These are phyloP conservation scores for Hamamelis virginiana DNA, from an alignment of 164 flowering plant genomes.

Conservation along the genomic window DNA sequence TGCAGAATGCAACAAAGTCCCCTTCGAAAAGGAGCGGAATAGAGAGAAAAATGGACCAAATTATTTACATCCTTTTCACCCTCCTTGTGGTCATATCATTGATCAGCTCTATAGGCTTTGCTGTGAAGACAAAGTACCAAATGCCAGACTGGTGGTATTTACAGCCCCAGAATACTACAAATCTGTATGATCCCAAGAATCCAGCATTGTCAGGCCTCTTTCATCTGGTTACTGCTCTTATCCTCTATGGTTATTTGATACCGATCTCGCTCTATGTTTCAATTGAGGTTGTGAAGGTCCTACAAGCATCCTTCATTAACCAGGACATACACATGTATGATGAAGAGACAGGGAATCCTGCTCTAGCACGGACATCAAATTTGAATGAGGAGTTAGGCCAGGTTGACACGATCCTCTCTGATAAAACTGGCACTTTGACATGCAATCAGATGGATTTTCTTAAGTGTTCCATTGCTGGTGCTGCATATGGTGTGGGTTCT, in stretches of 20 bases:
- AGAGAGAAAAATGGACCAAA: slow-evolving; percentile 75
- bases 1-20: slow-evolving; percentile 84
- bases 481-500: slow-evolving; percentile 67
- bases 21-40: slow-evolving; percentile 89
- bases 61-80: slow-evolving; percentile 72
- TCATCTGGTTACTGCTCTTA: slow-evolving; percentile 85
- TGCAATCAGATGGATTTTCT: slow-evolving; percentile 97
- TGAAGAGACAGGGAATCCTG: slow-evolving; percentile 72
- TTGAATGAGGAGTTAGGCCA: slow-evolving; percentile 97
- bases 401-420: slow-evolving; percentile 88
- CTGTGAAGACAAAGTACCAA: slow-evolving; percentile 49
- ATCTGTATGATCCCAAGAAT: slow-evolving; percentile 45
- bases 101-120: slow-evolving; percentile 77
- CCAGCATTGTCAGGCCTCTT: slow-evolving; percentile 49
- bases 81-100: slow-evolving; percentile 66
- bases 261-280: slow-evolving; percentile 95
- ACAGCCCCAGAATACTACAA: slow-evolving; percentile 34
- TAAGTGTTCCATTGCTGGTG: slow-evolving; percentile 92
- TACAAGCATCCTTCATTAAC: slow-evolving; percentile 84
- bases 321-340: slow-evolving; percentile 82
- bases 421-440: slow-evolving; percentile 94
- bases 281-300: slow-evolving; percentile 86
- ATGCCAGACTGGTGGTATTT: slow-evolving; percentile 84
- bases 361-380: slow-evolving; percentile 86
- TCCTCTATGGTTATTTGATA: slow-evolving; percentile 81